Base-by-base conservation (phyloP, 768 basidiomycete species). In the Exsudoporus frostii region DNA sequence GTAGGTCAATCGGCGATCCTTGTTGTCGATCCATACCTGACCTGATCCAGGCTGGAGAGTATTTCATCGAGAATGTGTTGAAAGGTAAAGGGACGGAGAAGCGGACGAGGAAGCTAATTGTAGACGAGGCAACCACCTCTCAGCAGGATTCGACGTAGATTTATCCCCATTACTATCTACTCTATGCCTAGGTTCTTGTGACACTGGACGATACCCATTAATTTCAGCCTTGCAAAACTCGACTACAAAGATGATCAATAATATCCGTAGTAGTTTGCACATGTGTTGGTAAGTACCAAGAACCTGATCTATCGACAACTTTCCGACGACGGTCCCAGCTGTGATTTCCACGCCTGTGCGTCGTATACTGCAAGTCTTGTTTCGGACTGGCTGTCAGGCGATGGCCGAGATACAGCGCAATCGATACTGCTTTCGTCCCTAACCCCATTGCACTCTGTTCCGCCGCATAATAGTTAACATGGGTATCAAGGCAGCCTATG, bases 31-130 rank as follows among this genome's bases (percentile, higher is more conserved):
- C 4, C 25, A 25, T 48, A 36, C 51, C 45, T 59, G 45, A 58
- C 43, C 24, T 30, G 19, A 32, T 50, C 27, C 53, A 96, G 93
- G 94, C 94, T n/a, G 94, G 94, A 24, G 94, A 98, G 67, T 96
- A 83, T 68, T 98, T 88, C 73, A 91, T 98, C 36, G 92, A 94
- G 71, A 96, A 95, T 62, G 88, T 96, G 4, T 72, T 93, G 54
- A 81, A 79, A 56, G 82, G 81, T 11, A 88, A 84, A 64, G 77
- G 70, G 5, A 63, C 58, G 10, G 74, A 79, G 60, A 79, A 73
- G 55, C 72, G 71, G 56, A 55, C 74, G 5, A 65, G 68, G 54
- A 67, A 60, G 8, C 60, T 77, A 14, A 48, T 73, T 20, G 57
- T 65, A 5, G 58, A 68, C 45, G 60, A 63, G 27, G 36, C 22